These are phyloP conservation scores for Talaromyces verruculosus DNA, from an alignment of 2,329 filamentous ascomycete species.

Conservation along the genomic window DNA sequence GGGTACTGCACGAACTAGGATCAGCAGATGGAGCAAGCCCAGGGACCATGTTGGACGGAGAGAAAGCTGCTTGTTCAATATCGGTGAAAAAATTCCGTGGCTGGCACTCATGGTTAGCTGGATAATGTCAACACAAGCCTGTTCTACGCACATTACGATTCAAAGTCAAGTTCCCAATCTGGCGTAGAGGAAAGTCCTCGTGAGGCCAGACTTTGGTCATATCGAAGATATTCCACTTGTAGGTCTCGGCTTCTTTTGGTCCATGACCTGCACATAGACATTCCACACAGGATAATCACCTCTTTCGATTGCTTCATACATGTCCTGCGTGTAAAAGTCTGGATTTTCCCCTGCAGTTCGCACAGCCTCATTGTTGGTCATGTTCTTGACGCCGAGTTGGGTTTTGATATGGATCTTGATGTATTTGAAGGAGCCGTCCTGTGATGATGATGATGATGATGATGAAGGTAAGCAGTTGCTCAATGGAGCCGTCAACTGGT, in stretches of 20 bases:
- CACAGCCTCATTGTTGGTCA: conserved; percentile 54
- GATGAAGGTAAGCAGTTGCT: not conserved
- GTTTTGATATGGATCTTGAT: conserved; percentile 55
- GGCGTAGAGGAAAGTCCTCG: conserved; percentile 49
- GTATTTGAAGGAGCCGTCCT: conserved; percentile 62
- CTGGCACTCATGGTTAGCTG: conserved; percentile 21
- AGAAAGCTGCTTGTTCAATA: conserved; percentile 67
- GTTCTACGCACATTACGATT: conserved; percentile 47
- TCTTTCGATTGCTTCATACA: conserved; percentile 60
- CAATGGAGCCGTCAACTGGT: not conserved
- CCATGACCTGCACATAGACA: conserved; percentile 56
- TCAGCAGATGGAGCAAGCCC: conserved; percentile 64
- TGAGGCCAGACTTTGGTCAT: conserved; percentile 58
- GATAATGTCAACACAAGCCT: not conserved
- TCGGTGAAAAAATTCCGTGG: conserved; percentile 64
- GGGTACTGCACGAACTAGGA: conserved; percentile 41
- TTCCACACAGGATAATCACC: conserved; percentile 61
- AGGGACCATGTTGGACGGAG: conserved; percentile 63
- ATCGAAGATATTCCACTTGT: conserved; percentile 56
- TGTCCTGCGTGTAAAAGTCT: conserved; percentile 59
- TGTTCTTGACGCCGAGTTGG: conserved; percentile 49
- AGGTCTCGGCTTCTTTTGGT: conserved; percentile 51
- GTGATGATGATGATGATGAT: too few species aligned
- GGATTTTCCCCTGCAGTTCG: conserved; percentile 56
- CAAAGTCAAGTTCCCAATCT: conserved; percentile 53